These are phyloP conservation scores for Paulownia fortunei DNA, from an alignment of 257 asterid genomes.

Conservation along the genomic window DNA sequence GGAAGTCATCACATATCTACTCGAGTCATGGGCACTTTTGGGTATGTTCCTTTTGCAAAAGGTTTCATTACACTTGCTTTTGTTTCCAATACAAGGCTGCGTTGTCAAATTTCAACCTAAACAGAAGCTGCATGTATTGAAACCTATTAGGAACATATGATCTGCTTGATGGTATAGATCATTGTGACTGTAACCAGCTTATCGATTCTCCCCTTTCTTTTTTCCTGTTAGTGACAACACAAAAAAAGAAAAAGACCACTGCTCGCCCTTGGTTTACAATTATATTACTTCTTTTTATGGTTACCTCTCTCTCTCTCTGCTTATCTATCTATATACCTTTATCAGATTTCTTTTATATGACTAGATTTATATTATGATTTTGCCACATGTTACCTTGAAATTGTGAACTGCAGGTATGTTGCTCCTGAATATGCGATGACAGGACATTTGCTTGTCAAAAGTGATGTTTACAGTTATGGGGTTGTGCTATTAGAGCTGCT, in stretches of 20 bases:
- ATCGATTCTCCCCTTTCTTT: background rate
- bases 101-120: background rate
- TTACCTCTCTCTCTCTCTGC: background rate
- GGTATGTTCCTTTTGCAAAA: conserved; percentile 52
- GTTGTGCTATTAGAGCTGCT: conserved; percentile 91
- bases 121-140: background rate
- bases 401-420: conserved; percentile 64
- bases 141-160: background rate
- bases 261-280: background rate
- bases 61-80: background rate
- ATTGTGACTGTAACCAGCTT: background rate
- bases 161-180: background rate
- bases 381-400: conserved; percentile 12
- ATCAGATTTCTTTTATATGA: background rate
- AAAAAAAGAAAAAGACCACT: background rate
- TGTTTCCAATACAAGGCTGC: background rate
- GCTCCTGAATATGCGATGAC: conserved; percentile 99
- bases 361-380: background rate
- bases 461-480: conserved; percentile 95
- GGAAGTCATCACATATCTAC: conserved; percentile 96
- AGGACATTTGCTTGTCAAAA: conserved; percentile 91
- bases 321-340: too few relatives aligned
- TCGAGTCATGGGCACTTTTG: conserved; percentile 99
- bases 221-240: background rate
- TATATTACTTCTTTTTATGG: background rate